Evolutionary conservation across 345 rosid species (phyloP), one percentile per base, ranked within the genome.

Genomic region (Raphanus sativus): DNA sequence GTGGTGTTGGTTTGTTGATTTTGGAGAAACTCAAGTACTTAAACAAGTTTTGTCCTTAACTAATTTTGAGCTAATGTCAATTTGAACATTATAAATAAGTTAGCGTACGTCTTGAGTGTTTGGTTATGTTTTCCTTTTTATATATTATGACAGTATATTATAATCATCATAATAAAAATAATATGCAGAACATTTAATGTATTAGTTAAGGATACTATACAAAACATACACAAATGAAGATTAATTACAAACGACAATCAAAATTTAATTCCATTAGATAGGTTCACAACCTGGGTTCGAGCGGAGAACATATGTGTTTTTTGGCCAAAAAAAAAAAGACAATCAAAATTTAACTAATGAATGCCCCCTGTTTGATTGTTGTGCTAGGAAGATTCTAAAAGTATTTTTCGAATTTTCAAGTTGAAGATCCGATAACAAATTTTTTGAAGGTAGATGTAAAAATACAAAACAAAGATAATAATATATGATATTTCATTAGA

Each of bases 1-100:
- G 5, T 45, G 55, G 58, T 78, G 77, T 73, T 72, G 62, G 69
- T 78, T 78, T 72, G 45, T 78, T 62, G 55, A 11, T 59, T 72
- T 15, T 42, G 63, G 73, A 78, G 67, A 48, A 72, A 66, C 33
- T 78, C 66, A 26, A 34, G 6, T 13, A 33, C 55, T 48, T 60
- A 1, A 11, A 13, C 40, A 48, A 66, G 0, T 34, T 77, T 48
- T 15, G 77, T 78, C 73, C 28, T 60, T 34, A 60, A 60, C 16
- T 50, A 24, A 11, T 32, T 71, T 78, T n/a, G 10, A 45, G 69
- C 62, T 42, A 21, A 24, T 59, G 33, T 58, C 68, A 59, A 12
- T 78, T 65, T 45, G 62, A 32, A 45, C 61, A 70, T 64, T 55
- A 17, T 62, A 32, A 30, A 62, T 29, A 29, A 48, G 17, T 48